Base-by-base conservation (phyloP, 1,284 basidiomycete genomes). In the Tylopilus orsonianus region DNA sequence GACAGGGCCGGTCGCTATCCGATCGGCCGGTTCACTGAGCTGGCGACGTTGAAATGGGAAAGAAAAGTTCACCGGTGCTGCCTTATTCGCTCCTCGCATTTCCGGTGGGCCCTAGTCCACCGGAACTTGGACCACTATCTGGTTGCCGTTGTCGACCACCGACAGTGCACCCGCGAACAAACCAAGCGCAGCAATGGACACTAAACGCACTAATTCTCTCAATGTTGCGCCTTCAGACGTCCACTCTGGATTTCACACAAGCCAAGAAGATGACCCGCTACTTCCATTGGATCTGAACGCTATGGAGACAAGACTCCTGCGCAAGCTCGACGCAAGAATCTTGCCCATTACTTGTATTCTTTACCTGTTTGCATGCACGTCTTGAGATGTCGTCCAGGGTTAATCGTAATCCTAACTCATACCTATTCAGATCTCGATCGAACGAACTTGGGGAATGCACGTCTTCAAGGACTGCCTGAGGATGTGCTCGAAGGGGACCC, bases 391-490 rank as follows among this genome's bases (percentile, higher is more conserved):
- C 6, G 9, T 27, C 29, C 2, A 20, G 8, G 18, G 13, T 35
- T 9, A 6, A 8, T 32, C 16, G n/a, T 5, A 23, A 32, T 8
- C 2, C 45, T 46, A 27, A 53, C 39, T 14, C n/a, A 32, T 30
- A 46, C 51, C 10, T 41, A 22, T 41, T 16, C 53, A 88, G 85
- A 81, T 58, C 72, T 90, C 41, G 87, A 89, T 62, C 77, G 87
- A 38, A 81, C 83, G 2, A 90, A 89, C 57, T 59, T 90, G 34
- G 87, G 87, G 12, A 90, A 90, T 61, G 87, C 87, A 34, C 77
- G 86, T 37, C 68, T 90, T 32, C 86, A 86, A 65, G 83, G 83
- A 2, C 68, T 90, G 4, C 77, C 83, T 1, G 61, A 76, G 36
- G 85, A 88, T 53, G 66, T 75, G 10, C 75, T 90, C 5, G 73